Base-by-base conservation (phyloP, 257 asterid genomes). In the Lycium ferocissimum region DNA sequence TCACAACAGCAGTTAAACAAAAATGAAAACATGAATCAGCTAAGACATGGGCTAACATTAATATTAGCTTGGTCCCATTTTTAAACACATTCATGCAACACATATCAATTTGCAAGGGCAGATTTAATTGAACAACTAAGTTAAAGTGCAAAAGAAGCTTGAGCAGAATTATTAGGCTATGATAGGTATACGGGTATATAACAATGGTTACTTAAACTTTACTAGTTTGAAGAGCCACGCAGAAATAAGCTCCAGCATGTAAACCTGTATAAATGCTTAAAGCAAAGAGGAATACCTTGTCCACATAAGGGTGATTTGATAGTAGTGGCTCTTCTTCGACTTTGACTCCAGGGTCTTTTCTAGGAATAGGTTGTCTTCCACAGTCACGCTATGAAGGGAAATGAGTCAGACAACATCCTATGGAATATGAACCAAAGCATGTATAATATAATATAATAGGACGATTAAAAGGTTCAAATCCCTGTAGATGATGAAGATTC, bases 271-370 rank as follows among this genome's bases (percentile, higher is more conserved):
- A 17, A 8, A 40, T 70, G 79, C 54, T 17, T 70, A 3, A 62
- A 40, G 18, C 26, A 70, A 78, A 26, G 49, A 78, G 26, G 82
- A 84, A 65, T 91, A 93, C 99, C 98, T 94, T 93, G 85, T 96
- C 95, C 79, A 94, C 98, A 76, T 88, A 95, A 26, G 99, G 99
- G 90, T 96, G 99, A 89, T 95, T 93, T 71, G 99, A 96, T 85
- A 94, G 83, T 73, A 95, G 87, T 83, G 99, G 93, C 88, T 96
- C 95, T 88, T 93, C 98, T 86, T 95, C 99, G 93, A 94, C 91
- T 88, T 91, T 94, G 86, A 95, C 83, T 79, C 93, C 97, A 66
- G 97, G 97, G 89, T 94, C 97, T 89, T 94, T 94, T 86, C 93
- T 94, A 66, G 98, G 98, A 88, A 96, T 40, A 4, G 99, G 98